phyloP scores from a whole-genome alignment of 108 stramenopile species.

The Nannochloropsis oceanica region DNA sequence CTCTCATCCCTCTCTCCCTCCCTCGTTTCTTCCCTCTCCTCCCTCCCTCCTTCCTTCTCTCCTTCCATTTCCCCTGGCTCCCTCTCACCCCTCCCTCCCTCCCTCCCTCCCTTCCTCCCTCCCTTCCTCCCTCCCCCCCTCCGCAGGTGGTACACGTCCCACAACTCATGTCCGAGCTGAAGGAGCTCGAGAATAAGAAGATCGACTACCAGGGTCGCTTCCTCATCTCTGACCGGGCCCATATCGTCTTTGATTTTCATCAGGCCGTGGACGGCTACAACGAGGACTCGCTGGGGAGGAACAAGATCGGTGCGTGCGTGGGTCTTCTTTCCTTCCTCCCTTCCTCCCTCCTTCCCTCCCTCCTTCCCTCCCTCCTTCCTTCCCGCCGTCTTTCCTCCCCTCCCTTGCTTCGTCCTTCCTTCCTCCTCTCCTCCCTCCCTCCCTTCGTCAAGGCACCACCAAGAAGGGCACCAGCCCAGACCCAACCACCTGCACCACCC shows the following conservation, averaged over 20 bases:
- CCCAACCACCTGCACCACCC: no score
- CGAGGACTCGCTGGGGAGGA: conserved; percentile 59
- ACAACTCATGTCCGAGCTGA: conserved; percentile 77
- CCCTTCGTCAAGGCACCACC: no score
- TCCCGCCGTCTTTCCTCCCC: neutral
- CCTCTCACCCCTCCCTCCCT: neutral
- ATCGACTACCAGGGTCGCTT: conserved; percentile 66
- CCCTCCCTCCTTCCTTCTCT: neutral
- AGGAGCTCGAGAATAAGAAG: conserved; percentile 52
- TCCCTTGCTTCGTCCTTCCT: neutral
- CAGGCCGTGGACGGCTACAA: conserved; percentile 73
- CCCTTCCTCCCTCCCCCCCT: neutral
- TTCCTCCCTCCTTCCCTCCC: neutral
- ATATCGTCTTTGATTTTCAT: conserved; percentile 97
- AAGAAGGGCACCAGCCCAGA: neutral
- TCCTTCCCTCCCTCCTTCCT: neutral
- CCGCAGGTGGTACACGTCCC: conserved; percentile 70
- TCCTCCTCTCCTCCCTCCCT: neutral
- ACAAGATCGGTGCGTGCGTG: conserved; percentile 38
- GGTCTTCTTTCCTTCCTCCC: no score
- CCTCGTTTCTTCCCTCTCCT: neutral
- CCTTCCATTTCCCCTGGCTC: neutral
- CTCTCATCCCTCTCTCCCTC: neutral
- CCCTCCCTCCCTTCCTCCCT: neutral
- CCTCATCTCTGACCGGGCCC: conserved; percentile 83